A percentile compares a stretch with the other conserved stretches of the same genome.
These are phyloP conservation scores for Fusarium ambrosium DNA, from an alignment of 2,329 filamentous ascomycete species.

Conservation along the genomic window DNA sequence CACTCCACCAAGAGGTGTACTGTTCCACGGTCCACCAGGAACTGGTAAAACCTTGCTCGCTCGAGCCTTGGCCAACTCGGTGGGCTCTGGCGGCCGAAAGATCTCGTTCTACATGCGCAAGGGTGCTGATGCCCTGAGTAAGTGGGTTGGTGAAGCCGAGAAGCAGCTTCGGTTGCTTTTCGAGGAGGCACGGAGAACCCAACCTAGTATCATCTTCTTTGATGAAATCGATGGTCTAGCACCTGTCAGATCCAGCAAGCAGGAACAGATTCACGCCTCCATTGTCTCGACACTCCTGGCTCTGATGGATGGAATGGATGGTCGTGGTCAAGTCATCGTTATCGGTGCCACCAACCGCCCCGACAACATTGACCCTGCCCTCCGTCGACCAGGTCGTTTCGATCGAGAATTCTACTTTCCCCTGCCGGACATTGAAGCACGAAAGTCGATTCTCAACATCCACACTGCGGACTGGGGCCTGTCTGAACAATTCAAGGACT, in stretches of 20 bases:
- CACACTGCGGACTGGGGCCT: conserved; percentile 96
- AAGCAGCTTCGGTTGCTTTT: conserved; percentile 93
- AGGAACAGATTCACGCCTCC: conserved; percentile 98
- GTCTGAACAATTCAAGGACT: conserved; percentile 81
- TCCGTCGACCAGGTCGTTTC: conserved; percentile 93
- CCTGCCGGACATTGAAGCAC: conserved; percentile 82
- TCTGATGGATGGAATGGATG: conserved; percentile 98
- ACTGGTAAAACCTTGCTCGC: conserved; percentile 98
- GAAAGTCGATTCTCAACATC: conserved; percentile 91
- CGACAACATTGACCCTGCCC: conserved; percentile 95
- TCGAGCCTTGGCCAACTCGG: conserved; percentile 89
- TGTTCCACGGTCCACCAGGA: conserved; percentile 97
- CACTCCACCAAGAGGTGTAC: conserved; percentile 91
- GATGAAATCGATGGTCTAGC: conserved; percentile 98
- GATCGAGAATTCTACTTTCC: conserved; percentile 99
- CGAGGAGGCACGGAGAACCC: conserved; percentile 93
- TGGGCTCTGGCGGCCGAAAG: conserved; percentile 89
- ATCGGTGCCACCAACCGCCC: conserved; percentile 99
- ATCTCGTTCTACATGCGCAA: conserved; percentile 99
- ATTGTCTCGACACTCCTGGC: conserved; percentile 96
- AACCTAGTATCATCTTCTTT: conserved; percentile 99
- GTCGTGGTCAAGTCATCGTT: conserved; percentile 97
- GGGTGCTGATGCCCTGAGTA: conserved; percentile 95
- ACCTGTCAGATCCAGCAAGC: conserved; percentile 95
- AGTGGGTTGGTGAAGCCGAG: conserved; percentile 99